Conservation (phyloP, 768 basidiomycete genomes). For the Phaeolepiota aurea region DNA sequence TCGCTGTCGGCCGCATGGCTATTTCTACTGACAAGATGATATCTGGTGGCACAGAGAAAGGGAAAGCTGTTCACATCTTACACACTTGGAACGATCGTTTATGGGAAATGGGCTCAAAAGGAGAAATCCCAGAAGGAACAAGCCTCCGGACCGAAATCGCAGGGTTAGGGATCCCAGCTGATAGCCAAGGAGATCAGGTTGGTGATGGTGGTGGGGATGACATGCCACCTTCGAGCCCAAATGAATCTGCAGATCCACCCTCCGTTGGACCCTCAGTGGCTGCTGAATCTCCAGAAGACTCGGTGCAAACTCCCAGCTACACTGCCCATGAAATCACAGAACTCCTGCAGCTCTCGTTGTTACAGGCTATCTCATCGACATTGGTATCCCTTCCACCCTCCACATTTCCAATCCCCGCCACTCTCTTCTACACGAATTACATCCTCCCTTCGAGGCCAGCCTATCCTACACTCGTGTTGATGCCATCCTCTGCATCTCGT, state of each 20-base stretch:
- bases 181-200: slow-evolving; percentile 8
- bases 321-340: slow-evolving; percentile 41
- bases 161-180: slow-evolving; percentile 9
- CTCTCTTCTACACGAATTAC: slow-evolving; percentile 66
- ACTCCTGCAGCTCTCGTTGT: slow-evolving; percentile 50
- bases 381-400: slow-evolving; percentile 38
- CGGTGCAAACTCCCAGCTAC: slow-evolving; percentile 11
- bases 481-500: slow-evolving; percentile 16
- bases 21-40: slow-evolving; percentile 39
- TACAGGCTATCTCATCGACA: slow-evolving; percentile 55
- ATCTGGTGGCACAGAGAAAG: slow-evolving; percentile 41
- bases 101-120: slow-evolving; percentile 65
- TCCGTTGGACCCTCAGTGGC: slow-evolving; percentile 5
- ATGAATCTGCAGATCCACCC: slow-evolving; percentile 3
- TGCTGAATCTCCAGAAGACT: not conserved
- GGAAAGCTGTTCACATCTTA: slow-evolving; percentile 67
- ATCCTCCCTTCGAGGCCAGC: slow-evolving; percentile 77
- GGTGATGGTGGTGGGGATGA: slow-evolving; percentile 7
- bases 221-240: not conserved
- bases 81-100: slow-evolving; percentile 75
- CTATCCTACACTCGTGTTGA: slow-evolving; percentile 34
- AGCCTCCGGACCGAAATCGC: slow-evolving; percentile 12
- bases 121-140: slow-evolving; percentile 40
- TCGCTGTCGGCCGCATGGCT: slow-evolving; percentile 74
- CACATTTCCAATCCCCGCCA: slow-evolving; percentile 69